These are phyloP conservation scores for Aspergillus felis DNA, from an alignment of 2,329 filamentous ascomycete species.

Conservation along the genomic window DNA sequence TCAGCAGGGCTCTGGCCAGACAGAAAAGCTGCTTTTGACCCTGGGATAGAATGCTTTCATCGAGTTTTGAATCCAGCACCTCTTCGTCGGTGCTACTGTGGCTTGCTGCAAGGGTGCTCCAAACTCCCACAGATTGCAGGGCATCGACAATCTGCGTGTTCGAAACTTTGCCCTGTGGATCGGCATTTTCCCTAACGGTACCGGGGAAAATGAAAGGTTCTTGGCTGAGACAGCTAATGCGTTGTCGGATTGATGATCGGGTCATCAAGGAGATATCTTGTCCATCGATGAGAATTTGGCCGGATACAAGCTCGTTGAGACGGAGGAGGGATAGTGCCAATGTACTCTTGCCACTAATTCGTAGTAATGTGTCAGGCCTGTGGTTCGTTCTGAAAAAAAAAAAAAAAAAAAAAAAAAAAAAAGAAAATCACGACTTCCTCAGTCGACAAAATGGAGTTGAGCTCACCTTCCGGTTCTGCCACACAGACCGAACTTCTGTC, in stretches of 20 bases:
- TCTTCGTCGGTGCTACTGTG: background rate
- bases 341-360: conserved; percentile 1
- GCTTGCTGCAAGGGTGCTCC: conserved; percentile 2
- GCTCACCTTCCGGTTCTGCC: conserved; percentile 28
- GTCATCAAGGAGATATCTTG: conserved; percentile 18
- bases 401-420: too few relatives aligned
- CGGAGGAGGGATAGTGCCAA: conserved; percentile 20
- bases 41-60: background rate
- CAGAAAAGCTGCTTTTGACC: background rate
- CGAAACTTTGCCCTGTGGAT: conserved; percentile 23
- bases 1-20: background rate
- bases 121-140: conserved; percentile 21
- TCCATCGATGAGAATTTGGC: conserved; percentile 22
- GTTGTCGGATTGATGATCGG: conserved; percentile 8
- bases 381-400: conserved; percentile 6
- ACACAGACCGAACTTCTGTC: conserved; percentile 33
- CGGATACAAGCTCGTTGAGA: conserved; percentile 22
- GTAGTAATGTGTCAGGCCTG: background rate
- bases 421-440: too few relatives aligned
- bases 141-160: conserved; percentile 18
- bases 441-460: too few relatives aligned
- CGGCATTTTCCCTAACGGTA: conserved; percentile 15
- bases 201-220: conserved; percentile 23
- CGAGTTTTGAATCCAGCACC: background rate
- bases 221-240: conserved; percentile 23